These are phyloP conservation scores for Phytopythium chamaehyphon DNA, from an alignment of 352 stramenopile species.

Conservation along the genomic window DNA sequence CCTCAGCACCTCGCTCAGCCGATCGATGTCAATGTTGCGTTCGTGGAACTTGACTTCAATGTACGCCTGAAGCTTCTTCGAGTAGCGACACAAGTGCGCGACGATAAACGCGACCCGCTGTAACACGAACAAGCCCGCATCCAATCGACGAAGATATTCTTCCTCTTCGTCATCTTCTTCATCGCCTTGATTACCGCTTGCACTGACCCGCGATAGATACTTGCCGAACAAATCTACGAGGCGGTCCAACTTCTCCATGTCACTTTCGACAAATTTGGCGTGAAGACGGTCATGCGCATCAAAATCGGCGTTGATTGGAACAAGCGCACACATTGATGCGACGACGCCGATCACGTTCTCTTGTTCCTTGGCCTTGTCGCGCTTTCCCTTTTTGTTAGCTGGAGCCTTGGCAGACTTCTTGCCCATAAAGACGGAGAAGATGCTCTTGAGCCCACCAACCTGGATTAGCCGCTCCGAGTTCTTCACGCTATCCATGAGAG, in stretches of 20 bases:
- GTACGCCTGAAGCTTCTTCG: conserved; percentile 59
- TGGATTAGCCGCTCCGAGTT: conserved; percentile 75
- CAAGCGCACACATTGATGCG: conserved; percentile 56
- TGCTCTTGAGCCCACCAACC: conserved; percentile 46
- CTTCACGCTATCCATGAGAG: conserved; percentile 46
- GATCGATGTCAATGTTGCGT: conserved; percentile 50
- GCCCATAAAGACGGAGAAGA: conserved; percentile 80
- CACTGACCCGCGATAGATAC: conserved; percentile 57
- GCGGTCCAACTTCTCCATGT: conserved; percentile 81
- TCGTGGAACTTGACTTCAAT: conserved; percentile 77
- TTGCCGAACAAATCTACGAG: conserved; percentile 74
- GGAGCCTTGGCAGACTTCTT: conserved; percentile 32
- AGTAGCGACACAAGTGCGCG: conserved; percentile 60
- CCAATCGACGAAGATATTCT: conserved; percentile 55
- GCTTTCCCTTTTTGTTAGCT: conserved; percentile 18
- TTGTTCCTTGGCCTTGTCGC: conserved; percentile 49
- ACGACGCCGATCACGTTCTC: conserved; percentile 67
- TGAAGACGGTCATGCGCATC: conserved; percentile 67
- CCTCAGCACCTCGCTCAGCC: conserved; percentile 34
- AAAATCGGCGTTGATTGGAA: conserved; percentile 35
- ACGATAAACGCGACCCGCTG: conserved; percentile 64
- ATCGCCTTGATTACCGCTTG: conserved; percentile 21
- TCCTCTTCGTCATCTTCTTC: conserved; percentile 49
- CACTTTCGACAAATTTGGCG: conserved; percentile 78
- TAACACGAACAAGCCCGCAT: conserved; percentile 76